These are phyloP conservation scores for Raffaelea albimanens DNA, from an alignment of 2,329 filamentous ascomycete species.

Conservation along the genomic window DNA sequence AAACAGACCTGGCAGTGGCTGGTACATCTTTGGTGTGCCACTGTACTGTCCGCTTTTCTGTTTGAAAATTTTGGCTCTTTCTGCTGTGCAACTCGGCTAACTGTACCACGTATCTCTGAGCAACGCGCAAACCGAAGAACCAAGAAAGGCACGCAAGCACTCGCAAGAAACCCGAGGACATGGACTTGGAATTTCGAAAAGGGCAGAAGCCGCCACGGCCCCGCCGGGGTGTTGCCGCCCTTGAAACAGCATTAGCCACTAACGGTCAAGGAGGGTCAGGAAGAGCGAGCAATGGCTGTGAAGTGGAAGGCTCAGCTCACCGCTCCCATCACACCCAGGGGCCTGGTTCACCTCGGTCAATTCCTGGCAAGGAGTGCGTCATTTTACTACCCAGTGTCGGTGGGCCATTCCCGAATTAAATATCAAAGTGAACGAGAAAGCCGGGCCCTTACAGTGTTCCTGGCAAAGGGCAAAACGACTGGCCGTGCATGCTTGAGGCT, in stretches of 20 bases:
- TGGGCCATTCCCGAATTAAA: too few relatives aligned
- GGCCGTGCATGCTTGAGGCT: too few relatives aligned
- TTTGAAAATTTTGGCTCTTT: too few relatives aligned
- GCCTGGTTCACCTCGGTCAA: slow-evolving; percentile 2
- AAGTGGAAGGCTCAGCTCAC: background rate
- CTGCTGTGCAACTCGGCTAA: too few relatives aligned
- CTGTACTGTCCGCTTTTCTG: too few relatives aligned
- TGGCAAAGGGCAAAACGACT: too few relatives aligned
- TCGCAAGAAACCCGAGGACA: slow-evolving; percentile 20
- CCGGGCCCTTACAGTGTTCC: too few relatives aligned
- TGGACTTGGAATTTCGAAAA: slow-evolving; percentile 20
- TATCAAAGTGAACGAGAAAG: too few relatives aligned
- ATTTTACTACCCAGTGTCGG: background rate
- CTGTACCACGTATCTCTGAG: background rate
- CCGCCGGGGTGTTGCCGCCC: slow-evolving; percentile 13
- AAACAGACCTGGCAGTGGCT: too few relatives aligned
- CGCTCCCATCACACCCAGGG: background rate
- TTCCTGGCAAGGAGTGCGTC: background rate
- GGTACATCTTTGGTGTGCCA: too few relatives aligned
- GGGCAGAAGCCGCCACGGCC: slow-evolving; percentile 10
- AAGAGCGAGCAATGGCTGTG: background rate
- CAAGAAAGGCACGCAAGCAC: background rate
- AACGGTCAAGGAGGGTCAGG: slow-evolving; percentile 6
- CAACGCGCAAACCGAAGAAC: background rate
- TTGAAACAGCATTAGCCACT: slow-evolving; percentile 8